Evolutionary conservation across 2,329 filamentous ascomycete species (phyloP).

Genomic region (Diaporthe amygdali): DNA sequence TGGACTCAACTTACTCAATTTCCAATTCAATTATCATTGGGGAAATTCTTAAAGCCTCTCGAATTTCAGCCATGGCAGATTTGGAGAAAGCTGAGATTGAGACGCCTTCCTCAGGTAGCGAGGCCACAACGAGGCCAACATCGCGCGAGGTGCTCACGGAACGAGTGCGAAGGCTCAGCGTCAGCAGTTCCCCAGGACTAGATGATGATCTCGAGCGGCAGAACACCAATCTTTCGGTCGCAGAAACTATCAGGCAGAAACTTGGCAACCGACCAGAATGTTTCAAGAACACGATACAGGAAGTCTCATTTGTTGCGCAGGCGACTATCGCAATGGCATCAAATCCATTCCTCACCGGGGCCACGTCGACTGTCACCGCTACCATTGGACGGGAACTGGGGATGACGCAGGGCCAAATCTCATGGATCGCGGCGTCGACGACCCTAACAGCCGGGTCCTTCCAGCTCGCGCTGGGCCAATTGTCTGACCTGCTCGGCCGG

Average conservation of each 20-base stretch:
- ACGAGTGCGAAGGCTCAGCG: not conserved
- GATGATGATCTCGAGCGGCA: not conserved
- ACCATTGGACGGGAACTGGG: constrained; percentile 62
- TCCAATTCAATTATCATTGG: not conserved
- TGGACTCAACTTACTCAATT: not conserved
- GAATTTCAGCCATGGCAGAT: not conserved
- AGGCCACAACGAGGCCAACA: constrained; percentile 2
- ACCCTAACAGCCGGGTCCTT: constrained; percentile 68
- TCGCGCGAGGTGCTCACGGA: not conserved
- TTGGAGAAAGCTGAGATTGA: not conserved
- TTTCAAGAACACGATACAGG: constrained; percentile 67
- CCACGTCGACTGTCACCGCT: constrained; percentile 65
- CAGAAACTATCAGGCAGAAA: constrained; percentile 27
- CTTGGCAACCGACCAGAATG: constrained; percentile 55
- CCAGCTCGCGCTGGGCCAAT: constrained; percentile 68
- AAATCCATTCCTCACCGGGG: constrained; percentile 62
- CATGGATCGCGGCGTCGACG: constrained; percentile 70
- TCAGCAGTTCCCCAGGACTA: not conserved
- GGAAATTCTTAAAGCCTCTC: too few species aligned
- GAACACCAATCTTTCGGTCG: not conserved
- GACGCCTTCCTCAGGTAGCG: not conserved
- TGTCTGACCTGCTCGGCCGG: constrained; percentile 71
- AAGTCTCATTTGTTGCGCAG: constrained; percentile 69
- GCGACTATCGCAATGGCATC: constrained; percentile 72
- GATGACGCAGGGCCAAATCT: constrained; percentile 70